Evolutionary conservation across 1,139 yeast species (phyloP), one percentile per base, ranked within the genome.

Genomic region (Spencermartinsiella ligniputridi): DNA sequence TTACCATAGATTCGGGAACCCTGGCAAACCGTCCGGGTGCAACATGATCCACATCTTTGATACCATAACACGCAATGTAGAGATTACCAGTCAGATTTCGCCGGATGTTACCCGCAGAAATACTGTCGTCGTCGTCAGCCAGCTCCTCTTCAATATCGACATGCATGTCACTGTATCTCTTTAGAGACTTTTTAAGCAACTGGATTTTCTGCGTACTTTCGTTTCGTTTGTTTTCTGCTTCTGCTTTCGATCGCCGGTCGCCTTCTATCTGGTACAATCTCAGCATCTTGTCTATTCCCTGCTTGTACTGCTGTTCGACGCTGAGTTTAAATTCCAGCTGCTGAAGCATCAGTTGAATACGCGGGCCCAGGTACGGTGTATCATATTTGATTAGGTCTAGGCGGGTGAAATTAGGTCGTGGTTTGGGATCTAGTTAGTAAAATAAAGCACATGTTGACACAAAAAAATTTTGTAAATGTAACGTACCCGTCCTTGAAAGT

Each of bases 271-370:
- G 82, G 61, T 92, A 92, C 46, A 92, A 76, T 55, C 82, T 87
- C 22, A 86, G 81, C 63, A 92, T 78, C 63, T 90, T 92, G 54
- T 87, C 94, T 55, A 89, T 89, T 13, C 97, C 97, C 52, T 83
- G 94, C 56, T 83, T 81, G 66, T 90, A 92, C 66, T 92, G 95
- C 58, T 86, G 81, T 65, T 92, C 98, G 35, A 92, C 95, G 60
- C 90, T 94, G 42, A 90, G 73, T 65, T 92, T 92, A 66, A 90
- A 89, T 61, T 89, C 96, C 46, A 92, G 72, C 63, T 89, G 95
- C 66, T 89, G 97, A 46, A 92, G 74, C 97, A 92, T 90, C 57
- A 86, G 83, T 64, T 88, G 96, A 58, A 92, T 92, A 53, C 94
- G 79, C 58, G 92, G 96, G n/a, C 97, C 96, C 56, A 92, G 70